Evolutionary conservation across 139 green algal genomes (phyloP).

Genomic region (Zygnema circumcarinatum): DNA sequence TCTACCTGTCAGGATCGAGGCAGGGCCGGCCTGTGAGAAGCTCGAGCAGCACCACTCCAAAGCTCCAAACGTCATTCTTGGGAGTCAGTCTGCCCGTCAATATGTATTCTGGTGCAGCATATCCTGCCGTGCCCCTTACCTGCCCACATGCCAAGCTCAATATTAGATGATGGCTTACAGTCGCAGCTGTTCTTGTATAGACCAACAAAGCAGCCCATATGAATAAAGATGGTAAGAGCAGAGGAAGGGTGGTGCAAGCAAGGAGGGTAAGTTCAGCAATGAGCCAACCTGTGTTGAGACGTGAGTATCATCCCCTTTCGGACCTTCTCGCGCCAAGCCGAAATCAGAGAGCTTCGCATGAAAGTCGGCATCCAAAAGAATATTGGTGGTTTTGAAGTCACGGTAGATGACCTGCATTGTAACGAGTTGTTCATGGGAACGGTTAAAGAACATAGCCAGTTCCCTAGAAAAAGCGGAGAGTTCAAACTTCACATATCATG

Average conservation of each 20-base stretch:
- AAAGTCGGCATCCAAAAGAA: conserved; percentile 75
- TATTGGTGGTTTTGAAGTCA: conserved; percentile 68
- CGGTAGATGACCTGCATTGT: conserved; percentile 67
- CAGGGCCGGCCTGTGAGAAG: conserved; percentile 85
- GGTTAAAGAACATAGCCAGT: no score
- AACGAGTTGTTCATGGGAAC: no score
- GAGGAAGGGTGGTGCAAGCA: no score
- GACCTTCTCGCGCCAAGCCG: conserved; percentile 63
- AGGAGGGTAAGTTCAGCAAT: no score
- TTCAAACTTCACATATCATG: no score
- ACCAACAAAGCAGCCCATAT: no score
- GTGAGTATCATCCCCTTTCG: conserved; percentile 58
- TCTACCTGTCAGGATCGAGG: conserved; percentile 24
- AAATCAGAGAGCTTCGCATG: conserved; percentile 81
- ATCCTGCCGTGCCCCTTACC: conserved; percentile 69
- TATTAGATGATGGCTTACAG: no score
- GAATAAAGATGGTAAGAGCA: no score
- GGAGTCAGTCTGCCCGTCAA: conserved; percentile 88
- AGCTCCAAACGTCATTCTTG: conserved; percentile 83
- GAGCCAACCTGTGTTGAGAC: conserved; percentile 52
- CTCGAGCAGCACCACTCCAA: conserved; percentile 88
- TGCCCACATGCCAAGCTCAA: no score
- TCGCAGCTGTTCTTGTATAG: no score
- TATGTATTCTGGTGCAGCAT: conserved; percentile 97
- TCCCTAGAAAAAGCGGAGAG: no score